Evolutionary conservation across 2,329 filamentous ascomycete genomes (phyloP), one percentile per base, ranked within the genome.

Genomic region (Calonectria honghensis): DNA sequence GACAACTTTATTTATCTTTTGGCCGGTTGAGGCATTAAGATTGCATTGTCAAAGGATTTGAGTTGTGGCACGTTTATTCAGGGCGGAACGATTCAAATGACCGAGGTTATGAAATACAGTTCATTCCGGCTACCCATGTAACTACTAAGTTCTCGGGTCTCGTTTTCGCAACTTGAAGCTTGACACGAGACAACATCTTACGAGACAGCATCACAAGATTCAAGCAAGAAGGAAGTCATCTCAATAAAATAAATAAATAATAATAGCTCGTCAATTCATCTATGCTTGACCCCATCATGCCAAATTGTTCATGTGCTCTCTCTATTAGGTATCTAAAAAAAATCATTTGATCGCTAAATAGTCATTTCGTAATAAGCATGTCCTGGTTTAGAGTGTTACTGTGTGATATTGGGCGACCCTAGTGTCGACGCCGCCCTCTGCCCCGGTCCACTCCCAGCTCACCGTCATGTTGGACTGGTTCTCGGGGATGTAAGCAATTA

Each of bases 401-500:
- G 57, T 63, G 39, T 63, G 57, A 6, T 63, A 63, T 0, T 63
- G 35, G 5, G 57, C 24, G 24, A 24, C 27, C 57, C 57, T 39
- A 24, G 57, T 29, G 24, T 63, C 57, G 9, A 20, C 37, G 24
- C 24, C 37, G 35, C 20, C 37, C 24, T 65, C 61, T 45, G 37
- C 39, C 18, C 41, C 61, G 31, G 31, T 65, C 61, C 61, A 65
- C 31, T 65, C 61, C 61, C 61, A 65, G 31, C 29, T 45, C 18
- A 65, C 41, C 18, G 61, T 65, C 39, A 65, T 65, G 31, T 65
- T 45, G n/a, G 61, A 65, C 39, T 65, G 39, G 61, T 65, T 50
- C 6, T 65, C 61, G 1, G 11, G 27, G 31, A 65, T 50, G 31
- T 48, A 45, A 2, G 41, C 61, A 31, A 65, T 29, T 48, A 50